These are phyloP conservation scores for Dendrothele bispora DNA, from an alignment of 768 basidiomycete genomes.

Conservation along the genomic window DNA sequence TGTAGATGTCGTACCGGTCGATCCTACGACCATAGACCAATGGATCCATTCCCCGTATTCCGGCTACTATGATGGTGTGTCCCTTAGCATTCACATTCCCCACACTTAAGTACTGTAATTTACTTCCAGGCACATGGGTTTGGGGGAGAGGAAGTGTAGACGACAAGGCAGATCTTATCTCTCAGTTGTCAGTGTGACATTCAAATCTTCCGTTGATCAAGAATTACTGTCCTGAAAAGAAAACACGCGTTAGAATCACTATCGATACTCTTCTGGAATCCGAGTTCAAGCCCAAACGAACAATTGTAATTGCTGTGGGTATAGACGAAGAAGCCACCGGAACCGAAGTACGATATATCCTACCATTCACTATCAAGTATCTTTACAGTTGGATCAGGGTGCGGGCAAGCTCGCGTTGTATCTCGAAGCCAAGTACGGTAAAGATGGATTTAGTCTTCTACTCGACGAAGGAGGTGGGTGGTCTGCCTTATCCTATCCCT, in stretches of 20 bases:
- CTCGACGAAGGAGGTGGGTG: constrained; percentile 57
- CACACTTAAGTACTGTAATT: constrained; percentile 5
- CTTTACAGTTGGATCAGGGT: constrained; percentile 29
- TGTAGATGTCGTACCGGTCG: constrained; percentile 54
- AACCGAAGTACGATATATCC: constrained; percentile 20
- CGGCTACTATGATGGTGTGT: constrained; percentile 41
- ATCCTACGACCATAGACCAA: constrained; percentile 36
- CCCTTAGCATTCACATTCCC: not conserved
- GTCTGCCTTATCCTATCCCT: not conserved
- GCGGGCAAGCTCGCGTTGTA: constrained; percentile 33
- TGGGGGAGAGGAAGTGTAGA: constrained; percentile 59
- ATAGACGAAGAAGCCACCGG: constrained; percentile 54
- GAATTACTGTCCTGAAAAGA: not conserved
- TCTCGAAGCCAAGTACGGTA: constrained; percentile 50
- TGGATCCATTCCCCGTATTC: constrained; percentile 52
- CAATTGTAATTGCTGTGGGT: constrained; percentile 38
- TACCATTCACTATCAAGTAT: constrained; percentile 2
- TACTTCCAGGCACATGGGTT: constrained; percentile 40
- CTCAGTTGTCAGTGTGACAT: constrained; percentile 26
- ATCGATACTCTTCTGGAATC: constrained; percentile 26
- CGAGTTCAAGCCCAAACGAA: constrained; percentile 27
- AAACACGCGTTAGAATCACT: constrained; percentile 17
- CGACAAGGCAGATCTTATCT: constrained; percentile 51
- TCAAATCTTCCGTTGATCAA: not conserved
- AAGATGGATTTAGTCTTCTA: constrained; percentile 54